Conservation (phyloP, 106 monocot species). For the Amphibolis antarctica region DNA sequence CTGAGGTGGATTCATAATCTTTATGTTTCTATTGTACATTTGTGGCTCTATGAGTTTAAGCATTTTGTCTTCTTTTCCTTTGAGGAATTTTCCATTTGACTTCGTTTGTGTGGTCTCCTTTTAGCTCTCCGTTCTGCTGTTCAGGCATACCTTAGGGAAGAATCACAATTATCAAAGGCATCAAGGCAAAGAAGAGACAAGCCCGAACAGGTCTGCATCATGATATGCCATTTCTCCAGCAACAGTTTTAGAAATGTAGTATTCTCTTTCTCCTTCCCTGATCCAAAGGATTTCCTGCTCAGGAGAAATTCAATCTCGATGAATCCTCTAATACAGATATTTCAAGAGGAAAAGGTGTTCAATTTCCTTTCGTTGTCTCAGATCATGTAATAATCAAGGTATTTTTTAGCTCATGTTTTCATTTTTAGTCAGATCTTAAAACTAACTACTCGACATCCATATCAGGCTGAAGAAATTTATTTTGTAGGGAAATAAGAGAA, state of each 20-base stretch:
- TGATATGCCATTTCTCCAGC: neutral
- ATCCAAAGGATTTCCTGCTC: neutral
- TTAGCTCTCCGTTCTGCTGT: constrained; percentile 81
- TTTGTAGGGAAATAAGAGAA: constrained; percentile 85
- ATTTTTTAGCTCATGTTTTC: neutral
- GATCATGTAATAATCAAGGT: constrained; percentile 89
- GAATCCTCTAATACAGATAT: constrained; percentile 30
- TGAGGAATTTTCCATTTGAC: neutral
- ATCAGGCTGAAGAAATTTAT: constrained; percentile 1
- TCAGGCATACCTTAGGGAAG: constrained; percentile 72
- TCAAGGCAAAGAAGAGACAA: constrained; percentile 64
- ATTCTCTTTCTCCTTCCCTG: neutral
- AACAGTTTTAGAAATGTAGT: neutral
- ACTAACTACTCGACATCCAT: neutral
- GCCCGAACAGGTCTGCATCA: constrained; percentile 40
- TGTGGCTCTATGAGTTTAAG: too few species aligned
- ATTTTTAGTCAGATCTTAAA: neutral
- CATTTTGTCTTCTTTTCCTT: too few species aligned
- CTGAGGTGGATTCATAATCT: too few species aligned
- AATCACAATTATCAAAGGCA: constrained; percentile 31
- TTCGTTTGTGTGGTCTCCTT: neutral
- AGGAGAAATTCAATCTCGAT: constrained; percentile 54
- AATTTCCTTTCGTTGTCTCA: constrained; percentile 82
- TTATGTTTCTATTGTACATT: too few species aligned
- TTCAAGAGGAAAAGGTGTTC: constrained; percentile 62